phyloP scores from a whole-genome alignment of 2,329 filamentous ascomycete genomes.

The Sclerotiophoma versabilis region DNA sequence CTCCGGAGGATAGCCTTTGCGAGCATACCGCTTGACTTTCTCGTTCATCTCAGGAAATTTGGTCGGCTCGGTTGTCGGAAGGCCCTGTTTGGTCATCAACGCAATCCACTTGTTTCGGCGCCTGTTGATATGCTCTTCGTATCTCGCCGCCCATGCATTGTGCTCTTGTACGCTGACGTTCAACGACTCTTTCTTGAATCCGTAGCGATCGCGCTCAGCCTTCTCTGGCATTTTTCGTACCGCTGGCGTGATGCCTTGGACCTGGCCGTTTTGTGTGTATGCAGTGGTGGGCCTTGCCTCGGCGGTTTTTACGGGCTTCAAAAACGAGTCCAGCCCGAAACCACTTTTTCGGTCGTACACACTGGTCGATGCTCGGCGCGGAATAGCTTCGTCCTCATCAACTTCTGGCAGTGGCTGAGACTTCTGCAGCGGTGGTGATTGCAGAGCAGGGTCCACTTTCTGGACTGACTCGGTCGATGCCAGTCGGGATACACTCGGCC shows the following conservation, averaged over 20 bases:
- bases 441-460: conserved; percentile 16
- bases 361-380: conserved; percentile 46
- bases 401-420: conserved; percentile 43
- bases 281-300: conserved; percentile 12
- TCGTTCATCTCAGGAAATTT: conserved; percentile 80
- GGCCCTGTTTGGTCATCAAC: conserved; percentile 76
- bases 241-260: conserved; percentile 13
- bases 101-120: conserved; percentile 82
- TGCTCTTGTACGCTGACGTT: conserved; percentile 80
- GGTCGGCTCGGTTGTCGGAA: conserved; percentile 74
- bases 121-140: conserved; percentile 76
- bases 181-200: conserved; percentile 87
- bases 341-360: conserved; percentile 45
- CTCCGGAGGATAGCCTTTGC: conserved; percentile 92
- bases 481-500: conserved; percentile 27
- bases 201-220: conserved; percentile 77
- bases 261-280: conserved; percentile 8
- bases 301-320: conserved; percentile 5
- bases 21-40: conserved; percentile 87
- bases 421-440: conserved; percentile 32
- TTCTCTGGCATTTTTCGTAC: conserved; percentile 31
- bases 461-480: conserved; percentile 24
- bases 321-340: conserved; percentile 14
- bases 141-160: conserved; percentile 79
- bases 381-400: conserved; percentile 44